Evolutionary conservation across 2,329 filamentous ascomycete species (phyloP).

Genomic region (Hymenoscyphus repandus): DNA sequence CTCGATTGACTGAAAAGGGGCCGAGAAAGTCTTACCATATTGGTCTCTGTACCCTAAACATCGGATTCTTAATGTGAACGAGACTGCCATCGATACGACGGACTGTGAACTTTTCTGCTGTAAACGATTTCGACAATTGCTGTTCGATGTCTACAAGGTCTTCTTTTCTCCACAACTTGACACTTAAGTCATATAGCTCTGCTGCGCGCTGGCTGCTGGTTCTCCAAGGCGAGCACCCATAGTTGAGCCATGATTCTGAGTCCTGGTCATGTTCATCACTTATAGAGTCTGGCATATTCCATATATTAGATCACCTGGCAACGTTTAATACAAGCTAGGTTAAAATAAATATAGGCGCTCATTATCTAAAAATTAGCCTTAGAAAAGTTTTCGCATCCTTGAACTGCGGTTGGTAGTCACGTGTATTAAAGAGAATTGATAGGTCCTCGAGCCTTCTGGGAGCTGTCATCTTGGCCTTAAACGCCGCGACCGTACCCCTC

Average conservation of each 20-base stretch:
- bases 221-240: constrained; percentile 13
- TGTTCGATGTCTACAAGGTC: constrained; percentile 22
- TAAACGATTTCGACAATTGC: constrained; percentile 21
- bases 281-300: no score
- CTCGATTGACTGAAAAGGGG: background rate
- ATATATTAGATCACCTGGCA: no score
- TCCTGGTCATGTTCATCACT: no score
- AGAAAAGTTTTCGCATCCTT: no score
- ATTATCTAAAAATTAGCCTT: no score
- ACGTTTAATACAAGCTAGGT: no score
- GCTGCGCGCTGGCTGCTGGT: constrained; percentile 16
- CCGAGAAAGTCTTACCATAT: constrained; percentile 20
- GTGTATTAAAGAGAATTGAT: no score
- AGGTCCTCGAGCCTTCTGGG: no score
- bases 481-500: no score
- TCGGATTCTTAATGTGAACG: constrained; percentile 23
- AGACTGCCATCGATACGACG: constrained; percentile 24
- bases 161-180: constrained; percentile 21
- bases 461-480: no score
- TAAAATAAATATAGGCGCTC: no score
- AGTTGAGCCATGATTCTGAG: constrained; percentile 6
- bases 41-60: constrained; percentile 18
- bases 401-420: no score
- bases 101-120: constrained; percentile 23
- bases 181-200: constrained; percentile 20